phyloP scores from a whole-genome alignment of 73 alveolate species.

The Blepharisma stoltei region DNA sequence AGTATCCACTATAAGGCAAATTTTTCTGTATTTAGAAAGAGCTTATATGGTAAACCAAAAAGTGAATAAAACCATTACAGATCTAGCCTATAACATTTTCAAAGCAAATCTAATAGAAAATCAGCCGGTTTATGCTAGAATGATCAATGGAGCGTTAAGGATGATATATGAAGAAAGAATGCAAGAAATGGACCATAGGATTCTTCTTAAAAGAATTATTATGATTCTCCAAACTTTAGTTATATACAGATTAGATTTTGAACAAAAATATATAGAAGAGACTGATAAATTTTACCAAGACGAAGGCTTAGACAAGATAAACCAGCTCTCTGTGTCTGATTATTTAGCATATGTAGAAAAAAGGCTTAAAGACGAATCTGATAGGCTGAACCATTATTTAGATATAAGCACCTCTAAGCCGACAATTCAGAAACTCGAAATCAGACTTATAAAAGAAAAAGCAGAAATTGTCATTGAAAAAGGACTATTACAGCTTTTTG shows the following conservation, averaged over 20 bases:
- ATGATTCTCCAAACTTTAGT: slow-evolving; percentile 36
- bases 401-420: not conserved
- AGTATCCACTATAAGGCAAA: slow-evolving; percentile 31
- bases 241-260: slow-evolving; percentile 39
- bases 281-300: slow-evolving; percentile 36
- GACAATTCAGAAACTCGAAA: not conserved
- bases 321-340: slow-evolving; percentile 8
- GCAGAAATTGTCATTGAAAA: slow-evolving; percentile 9
- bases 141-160: slow-evolving; percentile 19
- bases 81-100: slow-evolving; percentile 19
- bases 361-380: slow-evolving; percentile 1
- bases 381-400: not conserved
- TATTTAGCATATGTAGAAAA: slow-evolving; percentile 17
- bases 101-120: slow-evolving; percentile 23
- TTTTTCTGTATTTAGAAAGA: slow-evolving; percentile 41
- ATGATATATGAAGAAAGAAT: slow-evolving; percentile 37
- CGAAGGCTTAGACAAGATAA: not conserved
- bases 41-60: slow-evolving; percentile 28
- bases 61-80: slow-evolving; percentile 2
- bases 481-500: slow-evolving; percentile 27
- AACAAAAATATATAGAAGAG: slow-evolving; percentile 29
- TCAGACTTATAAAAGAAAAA: not conserved
- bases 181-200: slow-evolving; percentile 30
- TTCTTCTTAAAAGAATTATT: slow-evolving; percentile 27
- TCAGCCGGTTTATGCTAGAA: slow-evolving; percentile 10